These are phyloP conservation scores for Gnaphalium uliginosum DNA, from an alignment of 129 eudicot genomes.

Conservation along the genomic window DNA sequence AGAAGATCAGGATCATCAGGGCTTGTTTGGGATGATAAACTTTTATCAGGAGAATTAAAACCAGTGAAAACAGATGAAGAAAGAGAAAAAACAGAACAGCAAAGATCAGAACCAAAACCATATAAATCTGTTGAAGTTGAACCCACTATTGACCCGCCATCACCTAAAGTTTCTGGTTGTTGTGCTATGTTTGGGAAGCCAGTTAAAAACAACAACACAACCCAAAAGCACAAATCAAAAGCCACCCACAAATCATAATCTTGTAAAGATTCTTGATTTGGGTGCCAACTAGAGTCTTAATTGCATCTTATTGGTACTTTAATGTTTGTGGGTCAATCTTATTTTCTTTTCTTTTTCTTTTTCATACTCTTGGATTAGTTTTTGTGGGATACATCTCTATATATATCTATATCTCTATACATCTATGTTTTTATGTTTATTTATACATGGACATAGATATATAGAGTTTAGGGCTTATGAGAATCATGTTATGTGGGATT, in stretches of 20 bases:
- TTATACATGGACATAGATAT: conserved; percentile 16
- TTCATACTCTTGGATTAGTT: conserved; percentile 32
- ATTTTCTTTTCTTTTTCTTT: conserved; percentile 12
- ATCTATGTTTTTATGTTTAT: conserved; percentile 23
- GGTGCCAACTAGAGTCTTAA: conserved; percentile 19
- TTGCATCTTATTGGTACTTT: conserved; percentile 29
- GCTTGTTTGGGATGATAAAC: conserved; percentile 82
- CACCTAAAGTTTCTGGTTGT: conserved; percentile 75
- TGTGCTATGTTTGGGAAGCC: conserved; percentile 66
- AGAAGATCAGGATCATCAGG: conserved; percentile 88
- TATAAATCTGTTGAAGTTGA: conserved; percentile 56
- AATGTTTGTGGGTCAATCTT: conserved; percentile 30
- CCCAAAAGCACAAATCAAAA: conserved; percentile 36
- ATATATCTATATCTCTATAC: conserved; percentile 20
- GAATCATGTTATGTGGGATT: conserved; percentile 31
- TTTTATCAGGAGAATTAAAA: conserved; percentile 60
- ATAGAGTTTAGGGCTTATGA: conserved; percentile 26
- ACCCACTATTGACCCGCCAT: conserved; percentile 68
- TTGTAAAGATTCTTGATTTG: conserved; percentile 5
- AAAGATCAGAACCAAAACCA: conserved; percentile 33
- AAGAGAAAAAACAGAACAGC: conserved; percentile 31
- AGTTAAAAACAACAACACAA: conserved; percentile 30
- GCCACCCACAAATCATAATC: conserved; percentile 43
- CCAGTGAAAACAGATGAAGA: conserved; percentile 44
- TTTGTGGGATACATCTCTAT: conserved; percentile 34